A percentile compares a stretch with the other conserved stretches of the same genome.
Evolutionary conservation across 257 asterid species (phyloP).

Genomic region (Anisodus acutangulus): DNA sequence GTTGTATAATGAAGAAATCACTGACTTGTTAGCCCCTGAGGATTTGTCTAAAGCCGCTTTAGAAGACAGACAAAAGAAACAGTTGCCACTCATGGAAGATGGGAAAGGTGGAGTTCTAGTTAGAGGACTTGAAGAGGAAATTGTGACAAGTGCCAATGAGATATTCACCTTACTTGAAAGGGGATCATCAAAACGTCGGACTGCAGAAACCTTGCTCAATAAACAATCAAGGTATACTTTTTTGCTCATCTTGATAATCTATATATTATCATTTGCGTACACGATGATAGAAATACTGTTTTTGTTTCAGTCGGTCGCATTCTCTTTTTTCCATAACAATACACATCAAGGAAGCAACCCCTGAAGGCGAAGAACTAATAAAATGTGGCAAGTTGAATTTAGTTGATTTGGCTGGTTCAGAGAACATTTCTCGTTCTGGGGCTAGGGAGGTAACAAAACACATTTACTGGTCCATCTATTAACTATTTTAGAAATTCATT

Average conservation of each 20-base stretch:
- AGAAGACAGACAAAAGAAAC: conserved; percentile 87
- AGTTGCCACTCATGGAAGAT: conserved; percentile 86
- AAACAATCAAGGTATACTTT: conserved; percentile 73
- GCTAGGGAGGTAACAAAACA: conserved; percentile 73
- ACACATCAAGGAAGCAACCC: conserved; percentile 90
- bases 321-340: conserved; percentile 87
- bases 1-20: conserved; percentile 87
- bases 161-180: conserved; percentile 80
- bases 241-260: not conserved
- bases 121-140: conserved; percentile 89
- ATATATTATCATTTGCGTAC: not conserved
- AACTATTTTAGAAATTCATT: not conserved
- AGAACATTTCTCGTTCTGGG: conserved; percentile 90
- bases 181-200: conserved; percentile 87
- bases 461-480: not conserved
- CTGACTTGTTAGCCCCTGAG: conserved; percentile 84
- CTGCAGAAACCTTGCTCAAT: conserved; percentile 86
- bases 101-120: conserved; percentile 95
- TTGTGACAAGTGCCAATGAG: conserved; percentile 74
- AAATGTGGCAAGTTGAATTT: conserved; percentile 89
- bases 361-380: conserved; percentile 92
- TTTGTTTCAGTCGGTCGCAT: conserved; percentile 79
- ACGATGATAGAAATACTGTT: conserved; percentile 22
- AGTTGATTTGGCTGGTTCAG: conserved; percentile 95
- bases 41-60: conserved; percentile 59